Base-by-base conservation (phyloP, 495 filamentous ascomycete species). In the Xylaria nigripes region DNA sequence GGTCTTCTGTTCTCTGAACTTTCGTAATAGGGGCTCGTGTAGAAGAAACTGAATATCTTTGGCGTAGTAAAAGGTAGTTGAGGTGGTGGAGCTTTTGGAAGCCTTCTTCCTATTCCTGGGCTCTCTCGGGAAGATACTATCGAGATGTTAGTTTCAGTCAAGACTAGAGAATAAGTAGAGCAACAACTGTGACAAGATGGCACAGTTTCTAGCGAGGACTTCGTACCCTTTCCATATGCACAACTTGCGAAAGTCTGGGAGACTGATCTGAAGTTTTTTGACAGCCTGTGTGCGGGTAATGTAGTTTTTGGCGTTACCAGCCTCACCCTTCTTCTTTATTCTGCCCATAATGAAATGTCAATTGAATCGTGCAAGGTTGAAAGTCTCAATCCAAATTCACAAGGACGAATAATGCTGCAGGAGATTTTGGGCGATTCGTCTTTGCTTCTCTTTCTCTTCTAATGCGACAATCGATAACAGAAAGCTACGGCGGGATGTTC, bases 11-110 rank as follows among this genome's bases (percentile, higher is more conserved):
- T 98, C 93, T 61, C 93, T 86, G 76, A 97, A 97, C 68, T 95
- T 96, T 60, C 82, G 76, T 12, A 98, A 79, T n/a, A 98, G 78
- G 13, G 94, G 93, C 70, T 98, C 93, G 69, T 98, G 93, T 47
- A 96, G 84, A 23, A 98, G 83, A 61, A 95, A 98, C 71, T 96
- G 90, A 63, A 98, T 95, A 67, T 98, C 93, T 76, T 93, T 95
- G 62, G 91, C 88, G 76, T 98, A 98, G 80, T 98, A 98, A 75
- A 96, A 98, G 54, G 94, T 97, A 15, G 93, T 97, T 42, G 84
- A 86, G 36, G 86, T 81, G 2, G 87, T 96, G 42, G 88, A 81
- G 49, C 87, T 86, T 71, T 95, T 96, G 62, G 88, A 88, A 41
- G 85, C 93, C 79, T 95, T 96, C 76, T 93, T 96, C 80, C 90